A percentile compares a stretch with the other conserved stretches of the same genome.
phyloP scores from a whole-genome alignment of 371 early-diverging fungal genomes.

The Gilbertella persicaria region DNA sequence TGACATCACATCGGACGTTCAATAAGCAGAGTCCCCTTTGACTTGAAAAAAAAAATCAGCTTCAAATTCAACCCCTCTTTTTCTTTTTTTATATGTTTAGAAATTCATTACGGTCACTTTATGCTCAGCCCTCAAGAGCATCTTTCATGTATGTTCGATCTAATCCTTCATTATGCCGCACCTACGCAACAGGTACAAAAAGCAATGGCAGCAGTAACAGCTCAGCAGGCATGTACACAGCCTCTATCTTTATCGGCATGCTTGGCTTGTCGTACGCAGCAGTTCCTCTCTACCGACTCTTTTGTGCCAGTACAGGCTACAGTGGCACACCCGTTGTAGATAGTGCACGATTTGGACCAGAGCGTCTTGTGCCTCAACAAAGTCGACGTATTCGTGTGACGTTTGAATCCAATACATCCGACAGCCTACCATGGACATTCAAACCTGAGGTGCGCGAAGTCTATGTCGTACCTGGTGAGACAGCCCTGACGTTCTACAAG shows the following conservation, averaged over 20 bases:
- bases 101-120: no score
- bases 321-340: constrained; percentile 85
- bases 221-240: constrained; percentile 71
- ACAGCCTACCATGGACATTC: constrained; percentile 88
- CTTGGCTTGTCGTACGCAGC: constrained; percentile 93
- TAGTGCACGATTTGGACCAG: constrained; percentile 53
- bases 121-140: no score
- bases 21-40: no score
- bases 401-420: constrained; percentile 85
- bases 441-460: constrained; percentile 86
- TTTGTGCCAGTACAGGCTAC: constrained; percentile 91
- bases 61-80: no score
- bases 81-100: no score
- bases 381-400: constrained; percentile 73
- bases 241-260: constrained; percentile 80
- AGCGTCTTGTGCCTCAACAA: constrained; percentile 63
- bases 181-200: background rate
- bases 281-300: constrained; percentile 94
- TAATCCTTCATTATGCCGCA: background rate
- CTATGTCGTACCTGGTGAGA: constrained; percentile 92
- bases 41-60: no score
- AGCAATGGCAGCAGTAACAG: constrained; percentile 34
- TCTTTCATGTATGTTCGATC: no score
- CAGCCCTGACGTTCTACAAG: constrained; percentile 94
- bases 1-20: no score